Evolutionary conservation across 2,329 filamentous ascomycete genomes (phyloP), one percentile per base, ranked within the genome.

Genomic region (Dactylellina parvicollis): DNA sequence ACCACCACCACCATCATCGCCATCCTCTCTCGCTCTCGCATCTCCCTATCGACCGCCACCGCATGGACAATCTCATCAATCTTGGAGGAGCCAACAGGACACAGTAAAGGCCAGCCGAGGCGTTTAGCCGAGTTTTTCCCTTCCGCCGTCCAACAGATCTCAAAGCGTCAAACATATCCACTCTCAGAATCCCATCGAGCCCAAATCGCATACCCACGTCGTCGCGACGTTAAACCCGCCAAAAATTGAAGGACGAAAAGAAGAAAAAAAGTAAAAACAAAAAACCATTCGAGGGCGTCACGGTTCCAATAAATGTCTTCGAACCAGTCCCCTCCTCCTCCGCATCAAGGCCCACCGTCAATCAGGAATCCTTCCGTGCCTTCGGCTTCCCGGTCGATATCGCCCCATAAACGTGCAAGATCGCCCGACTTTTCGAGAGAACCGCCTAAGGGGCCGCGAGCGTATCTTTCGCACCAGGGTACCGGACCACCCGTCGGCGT

Each of bases 221-320:
- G 56, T 71, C 56, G 57, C 66, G 66, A 71, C 56, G 50, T 54
- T 28, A 47, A 44, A 47, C n/a, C n/a, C 5, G 28, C 30, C 49
- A 18, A n/a, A 38, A 60, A 18, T 36, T 22, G 16, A 24, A 18
- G 47, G 7, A 16, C 40, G n/a, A 30, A 22, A 30, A 40, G 9
- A 12, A 30, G 40, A 30, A 18, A 44, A 44, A 18, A n/a, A n/a
- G n/a, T n/a, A n/a, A n/a, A n/a, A n/a, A n/a, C n/a, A n/a, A n/a
- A n/a, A n/a, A n/a, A n/a, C n/a, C n/a, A n/a, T n/a, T n/a, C n/a
- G n/a, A n/a, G n/a, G n/a, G n/a, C n/a, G n/a, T n/a, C n/a, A n/a
- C n/a, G n/a, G n/a, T n/a, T n/a, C 10, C 20, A 42, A 46, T 72
- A 72, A 54, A 72, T 72, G 67, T 59, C 67, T 65, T 72, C 67